A percentile compares a stretch with the other conserved stretches of the same genome.
Conservation (phyloP, 2,329 filamentous ascomycete species). For the Talaromyces amestolkiae region DNA sequence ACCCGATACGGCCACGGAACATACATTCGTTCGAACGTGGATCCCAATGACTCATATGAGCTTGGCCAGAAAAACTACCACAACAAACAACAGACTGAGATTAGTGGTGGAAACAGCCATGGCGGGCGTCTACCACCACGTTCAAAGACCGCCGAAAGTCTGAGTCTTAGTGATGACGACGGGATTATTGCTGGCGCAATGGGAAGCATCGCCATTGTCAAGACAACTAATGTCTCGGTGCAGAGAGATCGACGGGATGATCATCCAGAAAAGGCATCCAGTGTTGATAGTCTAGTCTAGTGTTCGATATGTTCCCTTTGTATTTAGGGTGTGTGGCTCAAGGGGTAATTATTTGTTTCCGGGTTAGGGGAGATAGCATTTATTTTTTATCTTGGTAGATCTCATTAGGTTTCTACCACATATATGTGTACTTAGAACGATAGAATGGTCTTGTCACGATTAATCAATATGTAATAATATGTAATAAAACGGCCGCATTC, state of each 20-base stretch:
- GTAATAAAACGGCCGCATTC: background rate
- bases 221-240: conserved; percentile 6
- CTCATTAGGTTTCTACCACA: no score
- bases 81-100: conserved; percentile 1
- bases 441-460: background rate
- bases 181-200: conserved; percentile 5
- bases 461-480: no score
- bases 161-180: conserved; percentile 6
- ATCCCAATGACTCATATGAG: conserved; percentile 4
- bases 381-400: background rate
- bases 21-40: background rate
- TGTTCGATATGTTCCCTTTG: background rate
- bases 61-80: conserved; percentile 4
- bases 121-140: background rate
- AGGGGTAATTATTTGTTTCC: background rate
- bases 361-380: background rate
- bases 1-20: background rate
- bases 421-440: background rate
- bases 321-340: background rate
- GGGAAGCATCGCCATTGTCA: conserved; percentile 8
- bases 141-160: conserved; percentile 6
- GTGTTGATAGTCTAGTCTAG: conserved; percentile 7
- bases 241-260: background rate
- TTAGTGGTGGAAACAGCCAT: background rate
- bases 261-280: background rate